These are phyloP conservation scores for Verticillium tricorpus DNA, from an alignment of 2,329 filamentous ascomycete genomes.

Conservation along the genomic window DNA sequence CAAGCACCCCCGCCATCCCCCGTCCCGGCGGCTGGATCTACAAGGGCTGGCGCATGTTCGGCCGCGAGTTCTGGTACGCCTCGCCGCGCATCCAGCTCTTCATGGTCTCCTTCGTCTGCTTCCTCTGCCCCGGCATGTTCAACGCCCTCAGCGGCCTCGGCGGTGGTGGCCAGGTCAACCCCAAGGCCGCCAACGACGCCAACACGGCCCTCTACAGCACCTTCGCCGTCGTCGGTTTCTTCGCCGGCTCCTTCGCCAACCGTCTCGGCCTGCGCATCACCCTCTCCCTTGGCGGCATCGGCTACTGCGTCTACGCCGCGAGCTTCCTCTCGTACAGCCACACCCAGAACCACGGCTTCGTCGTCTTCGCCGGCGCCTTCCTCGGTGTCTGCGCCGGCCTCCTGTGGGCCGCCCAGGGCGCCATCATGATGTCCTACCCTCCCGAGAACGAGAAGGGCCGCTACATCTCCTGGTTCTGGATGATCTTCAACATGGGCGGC, in stretches of 20 bases:
- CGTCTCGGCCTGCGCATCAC: constrained; percentile 65
- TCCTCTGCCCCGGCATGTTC: constrained; percentile 70
- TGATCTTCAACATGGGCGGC: constrained; percentile 89
- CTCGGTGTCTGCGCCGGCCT: constrained; percentile 76
- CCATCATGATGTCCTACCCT: constrained; percentile 89
- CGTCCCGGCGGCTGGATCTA: constrained; percentile 62
- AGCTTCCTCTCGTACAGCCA: constrained; percentile 69
- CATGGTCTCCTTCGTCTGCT: constrained; percentile 53
- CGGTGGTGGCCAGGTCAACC: constrained; percentile 55
- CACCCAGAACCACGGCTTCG: constrained; percentile 63
- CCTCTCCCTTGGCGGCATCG: constrained; percentile 67
- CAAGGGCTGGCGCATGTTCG: constrained; percentile 51
- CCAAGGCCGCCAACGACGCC: constrained; percentile 56
- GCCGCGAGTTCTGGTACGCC: constrained; percentile 61
- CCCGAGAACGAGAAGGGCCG: constrained; percentile 76
- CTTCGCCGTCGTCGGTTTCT: constrained; percentile 63
- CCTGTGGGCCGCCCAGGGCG: constrained; percentile 78
- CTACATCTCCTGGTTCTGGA: constrained; percentile 90
- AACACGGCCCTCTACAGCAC: constrained; percentile 69
- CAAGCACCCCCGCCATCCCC: background rate
- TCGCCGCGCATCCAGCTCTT: constrained; percentile 68
- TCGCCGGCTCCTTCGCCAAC: constrained; percentile 76
- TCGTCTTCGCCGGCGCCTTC: constrained; percentile 70
- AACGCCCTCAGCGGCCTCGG: constrained; percentile 64
- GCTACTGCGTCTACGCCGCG: constrained; percentile 71